Base-by-base conservation (phyloP, 305 asterid species). In the Fraxinus nigra region DNA sequence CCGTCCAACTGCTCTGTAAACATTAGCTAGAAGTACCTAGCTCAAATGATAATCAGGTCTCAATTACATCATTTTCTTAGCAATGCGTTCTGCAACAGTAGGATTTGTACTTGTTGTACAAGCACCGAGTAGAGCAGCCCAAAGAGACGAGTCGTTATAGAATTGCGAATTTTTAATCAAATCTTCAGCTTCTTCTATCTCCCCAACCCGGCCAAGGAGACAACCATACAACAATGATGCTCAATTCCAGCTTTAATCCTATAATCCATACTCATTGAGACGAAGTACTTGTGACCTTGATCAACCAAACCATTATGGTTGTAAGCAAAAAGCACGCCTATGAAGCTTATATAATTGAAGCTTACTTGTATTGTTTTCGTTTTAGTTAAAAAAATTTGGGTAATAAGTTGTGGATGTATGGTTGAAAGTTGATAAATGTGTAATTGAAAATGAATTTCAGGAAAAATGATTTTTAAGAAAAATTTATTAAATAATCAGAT, bases 211-310 rank as follows among this genome's bases (percentile, higher is more conserved):
- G 7, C 99, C 94, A 76, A 96, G 86, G 24, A 94, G 93, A 88
- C 95, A 78, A 94, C 93, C 97, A 93, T 90, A 87, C 98, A 96
- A 81, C 93, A 93, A 73, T 92, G 92, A 83, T 92, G 95, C 82
- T 93, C 95, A 22, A 87, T 81, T 78, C 90, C 90, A 72, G 92
- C 85, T 86, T 88, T 88, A 43, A 94, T 78, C 32, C 88, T 89
- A 73, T 84, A 87, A 9, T 87, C 88, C 8, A 72, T 77, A 18
- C 54, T 73, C 98, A 95, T 95, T 9, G 89, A n/a, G n/a, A n/a
- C n/a, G n/a, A n/a, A n/a, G n/a, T n/a, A n/a, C n/a, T n/a, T n/a
- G n/a, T 61, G 91, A 61, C 97, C 98, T 85, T 87, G 87, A 24
- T 90, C 92, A 65, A 93, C 89, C 83, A 93, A 85, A 54, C 98